phyloP scores from a whole-genome alignment of 2,329 filamentous ascomycete genomes.

The Pyrenochaeta sp. region DNA sequence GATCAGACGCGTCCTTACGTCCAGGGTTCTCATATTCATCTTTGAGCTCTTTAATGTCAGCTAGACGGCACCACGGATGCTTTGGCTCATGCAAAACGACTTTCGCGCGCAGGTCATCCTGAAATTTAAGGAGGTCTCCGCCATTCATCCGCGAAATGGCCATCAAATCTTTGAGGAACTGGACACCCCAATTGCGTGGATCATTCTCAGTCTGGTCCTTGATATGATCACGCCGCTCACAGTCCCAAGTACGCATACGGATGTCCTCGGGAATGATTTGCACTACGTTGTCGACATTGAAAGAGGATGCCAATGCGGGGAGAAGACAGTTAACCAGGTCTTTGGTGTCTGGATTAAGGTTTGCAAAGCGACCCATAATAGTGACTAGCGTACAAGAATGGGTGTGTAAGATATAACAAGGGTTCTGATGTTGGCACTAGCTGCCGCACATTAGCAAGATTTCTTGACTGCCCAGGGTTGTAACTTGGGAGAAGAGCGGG shows the following conservation, averaged over 20 bases:
- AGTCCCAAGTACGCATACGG: constrained; percentile 49
- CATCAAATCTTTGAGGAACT: constrained; percentile 46
- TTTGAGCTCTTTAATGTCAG: constrained; percentile 43
- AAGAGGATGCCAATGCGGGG: constrained; percentile 39
- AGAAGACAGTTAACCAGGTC: constrained; percentile 43
- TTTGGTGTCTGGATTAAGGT: constrained; percentile 43
- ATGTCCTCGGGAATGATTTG: constrained; percentile 47
- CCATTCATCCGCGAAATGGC: constrained; percentile 41
- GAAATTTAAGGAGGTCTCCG: constrained; percentile 35
- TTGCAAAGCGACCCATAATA: constrained; percentile 45
- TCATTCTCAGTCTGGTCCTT: constrained; percentile 44
- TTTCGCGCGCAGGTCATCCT: constrained; percentile 35
- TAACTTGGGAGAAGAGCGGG: no score
- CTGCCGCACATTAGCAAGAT: no score
- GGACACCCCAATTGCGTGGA: constrained; percentile 47
- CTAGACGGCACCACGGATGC: constrained; percentile 43
- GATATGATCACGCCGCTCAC: constrained; percentile 45
- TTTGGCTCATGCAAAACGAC: constrained; percentile 33
- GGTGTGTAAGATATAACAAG: background rate
- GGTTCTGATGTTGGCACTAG: no score
- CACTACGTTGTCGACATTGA: constrained; percentile 25
- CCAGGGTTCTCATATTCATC: constrained; percentile 38
- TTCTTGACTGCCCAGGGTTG: no score
- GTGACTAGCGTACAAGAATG: background rate
- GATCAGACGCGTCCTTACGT: constrained; percentile 11